Base-by-base conservation (phyloP, 192 early-diverging fungal species). In the Coemansia furcata region DNA sequence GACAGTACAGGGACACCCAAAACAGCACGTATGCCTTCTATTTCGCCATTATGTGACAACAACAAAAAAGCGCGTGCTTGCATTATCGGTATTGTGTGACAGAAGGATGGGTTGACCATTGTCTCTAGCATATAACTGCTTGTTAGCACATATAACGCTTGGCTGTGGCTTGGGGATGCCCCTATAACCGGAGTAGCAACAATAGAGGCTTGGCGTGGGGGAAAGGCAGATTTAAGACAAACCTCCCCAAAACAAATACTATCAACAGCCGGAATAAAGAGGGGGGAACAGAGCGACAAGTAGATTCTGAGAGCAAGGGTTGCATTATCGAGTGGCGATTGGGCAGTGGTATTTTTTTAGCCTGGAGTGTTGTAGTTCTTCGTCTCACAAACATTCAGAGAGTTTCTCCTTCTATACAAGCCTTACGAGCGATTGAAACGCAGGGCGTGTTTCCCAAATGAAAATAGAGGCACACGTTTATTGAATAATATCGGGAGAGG, bases 161-260 rank as follows among this genome's bases (percentile, higher is more conserved):
- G 58, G 33, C 58, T 26, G 58, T 39, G 58, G 58, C 58, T 37
- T 36, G 52, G 30, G n/a, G 52, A 23, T 0, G 58, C n/a, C 58
- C 36, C 58, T 38, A 60, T 60, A 60, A 39, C 58, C 35, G 58
- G 36, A 60, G 58, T 21, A 38, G n/a, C 19, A 14, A 60, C 58
- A 60, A 60, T 60, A 21, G 21, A 38, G 19, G 15, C 58, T 60
- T 60, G 58, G 58, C 58, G 58, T 60, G 58, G 58, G 58, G 58
- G 58, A 38, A 6, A 23, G 17, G 36, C 17, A 38, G 6, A 32
- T 8, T 26, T 60, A 19, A 10, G 33, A 60, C 36, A 9, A 36
- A n/a, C 6, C 14, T 35, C 55, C 55, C 55, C 17, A 37, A 38
- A 59, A 60, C 58, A 60, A 38, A 37, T 21, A 21, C 58, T 10